phyloP scores from a whole-genome alignment of 106 monocot species.

The Gastrodia elata region DNA sequence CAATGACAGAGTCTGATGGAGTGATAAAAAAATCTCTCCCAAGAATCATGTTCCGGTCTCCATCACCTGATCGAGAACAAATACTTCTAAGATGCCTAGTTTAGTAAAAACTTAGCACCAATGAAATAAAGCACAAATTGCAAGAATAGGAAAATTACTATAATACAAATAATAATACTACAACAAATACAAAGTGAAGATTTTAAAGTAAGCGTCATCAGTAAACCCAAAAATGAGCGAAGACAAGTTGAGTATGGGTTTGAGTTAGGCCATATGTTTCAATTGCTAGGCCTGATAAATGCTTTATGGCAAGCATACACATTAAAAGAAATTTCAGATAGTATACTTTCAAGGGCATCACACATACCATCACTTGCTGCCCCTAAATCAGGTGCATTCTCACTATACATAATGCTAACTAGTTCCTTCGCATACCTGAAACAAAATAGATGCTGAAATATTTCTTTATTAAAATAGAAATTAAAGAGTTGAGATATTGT shows the following conservation, averaged over 20 bases:
- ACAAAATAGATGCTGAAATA: constrained; percentile 10
- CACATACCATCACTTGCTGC: constrained; percentile 97
- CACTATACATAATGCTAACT: constrained; percentile 75
- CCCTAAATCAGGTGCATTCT: constrained; percentile 87
- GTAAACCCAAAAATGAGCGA: too few relatives aligned
- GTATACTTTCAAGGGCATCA: neutral
- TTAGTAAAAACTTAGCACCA: neutral
- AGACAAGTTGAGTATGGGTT: too few relatives aligned
- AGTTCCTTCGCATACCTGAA: constrained; percentile 96
- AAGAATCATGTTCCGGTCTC: constrained; percentile 98
- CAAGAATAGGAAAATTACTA: neutral
- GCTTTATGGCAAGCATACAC: neutral
- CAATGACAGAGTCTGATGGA: constrained; percentile 98
- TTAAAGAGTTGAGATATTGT: neutral
- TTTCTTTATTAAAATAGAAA: neutral
- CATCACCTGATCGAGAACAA: constrained; percentile 59
- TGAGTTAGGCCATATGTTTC: too few relatives aligned
- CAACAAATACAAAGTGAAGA: too few relatives aligned
- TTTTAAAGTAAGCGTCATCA: too few relatives aligned
- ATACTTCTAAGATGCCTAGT: neutral
- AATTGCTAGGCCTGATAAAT: too few relatives aligned
- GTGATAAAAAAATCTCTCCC: constrained; percentile 84
- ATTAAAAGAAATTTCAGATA: neutral
- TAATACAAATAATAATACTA: neutral
- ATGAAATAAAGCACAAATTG: neutral